Base-by-base conservation (phyloP, 2,329 filamentous ascomycete genomes). In the Tolypocladium nubicola region DNA sequence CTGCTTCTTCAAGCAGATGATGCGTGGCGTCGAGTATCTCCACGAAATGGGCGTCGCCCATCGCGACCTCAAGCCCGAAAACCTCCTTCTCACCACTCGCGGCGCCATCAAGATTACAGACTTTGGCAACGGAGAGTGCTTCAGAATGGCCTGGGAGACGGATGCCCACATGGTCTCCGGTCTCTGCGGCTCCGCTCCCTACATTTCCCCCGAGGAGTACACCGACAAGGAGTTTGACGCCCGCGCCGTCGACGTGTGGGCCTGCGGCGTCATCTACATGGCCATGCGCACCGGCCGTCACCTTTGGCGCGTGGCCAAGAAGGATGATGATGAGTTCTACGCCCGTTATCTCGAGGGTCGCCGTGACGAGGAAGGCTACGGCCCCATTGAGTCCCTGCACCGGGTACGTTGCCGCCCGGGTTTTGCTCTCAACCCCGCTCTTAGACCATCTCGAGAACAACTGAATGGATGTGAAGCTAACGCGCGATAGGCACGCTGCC, bases 21-120 rank as follows among this genome's bases (percentile, higher is more conserved):
- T 99, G 93, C 89, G 94, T 58, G 94, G 94, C 61, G 94, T 99
- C 55, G 93, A 97, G 73, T 99, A 99, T 72, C 91, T 99, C 78
- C 94, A 99, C 74, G 93, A 97, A 70, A 99, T 97, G 94, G 94
- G 94, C 57, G 94, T 99, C 33, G 93, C 94, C 14, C 94, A 99
- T 71, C 89, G 94, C 61, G 94, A 99, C 67, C 76, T 99, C 52
- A 99, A 99, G 73, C 94, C 94, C 0, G 94, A 99, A 72, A 99
- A 99, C 65, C 80, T 99, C 14, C 84, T 99, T 1, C 80, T 99
- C 57, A 99, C 94, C 4, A 94, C 89, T 0, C 90, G 92, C 62
- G 94, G 94, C 58, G 89, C 86, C 16, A 83, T 99, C 64, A 99
- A 99, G 69, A 99, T 99, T 62, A 97, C 94, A 35, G 94, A 99